Conservation (phyloP, 129 eudicot genomes). For the Helichrysum umbraculigerum region DNA sequence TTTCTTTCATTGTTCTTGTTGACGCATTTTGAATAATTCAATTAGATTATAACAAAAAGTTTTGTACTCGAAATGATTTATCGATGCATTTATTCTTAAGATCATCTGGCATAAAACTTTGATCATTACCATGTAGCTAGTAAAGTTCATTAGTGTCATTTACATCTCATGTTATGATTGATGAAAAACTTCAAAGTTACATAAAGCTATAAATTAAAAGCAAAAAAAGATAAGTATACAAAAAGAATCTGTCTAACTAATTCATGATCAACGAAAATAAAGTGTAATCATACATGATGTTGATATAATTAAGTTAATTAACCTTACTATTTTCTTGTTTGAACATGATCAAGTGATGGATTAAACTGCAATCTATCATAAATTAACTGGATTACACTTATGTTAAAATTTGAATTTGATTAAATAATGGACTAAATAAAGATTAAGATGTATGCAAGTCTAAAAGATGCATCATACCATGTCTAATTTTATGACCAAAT, state of each 20-base stretch:
- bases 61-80: neutral
- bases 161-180: constrained; percentile 23
- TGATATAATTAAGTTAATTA: neutral
- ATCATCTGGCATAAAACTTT: constrained; percentile 8
- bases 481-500: neutral
- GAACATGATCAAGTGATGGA: neutral
- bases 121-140: neutral
- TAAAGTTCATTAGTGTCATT: constrained; percentile 22
- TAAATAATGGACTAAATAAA: too few relatives aligned
- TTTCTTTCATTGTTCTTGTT: too few relatives aligned
- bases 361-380: neutral
- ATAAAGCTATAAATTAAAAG: constrained; percentile 12
- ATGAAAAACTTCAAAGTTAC: constrained; percentile 22
- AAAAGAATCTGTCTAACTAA: neutral
- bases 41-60: neutral
- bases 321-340: neutral
- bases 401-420: neutral
- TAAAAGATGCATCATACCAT: neutral
- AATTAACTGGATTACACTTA: neutral
- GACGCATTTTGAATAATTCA: too few relatives aligned
- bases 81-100: neutral
- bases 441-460: neutral
- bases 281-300: neutral
- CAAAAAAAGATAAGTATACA: too few relatives aligned
- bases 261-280: neutral